Conservation (phyloP, 2,329 filamentous ascomycete genomes). For the Arthrinium phaeospermum region DNA sequence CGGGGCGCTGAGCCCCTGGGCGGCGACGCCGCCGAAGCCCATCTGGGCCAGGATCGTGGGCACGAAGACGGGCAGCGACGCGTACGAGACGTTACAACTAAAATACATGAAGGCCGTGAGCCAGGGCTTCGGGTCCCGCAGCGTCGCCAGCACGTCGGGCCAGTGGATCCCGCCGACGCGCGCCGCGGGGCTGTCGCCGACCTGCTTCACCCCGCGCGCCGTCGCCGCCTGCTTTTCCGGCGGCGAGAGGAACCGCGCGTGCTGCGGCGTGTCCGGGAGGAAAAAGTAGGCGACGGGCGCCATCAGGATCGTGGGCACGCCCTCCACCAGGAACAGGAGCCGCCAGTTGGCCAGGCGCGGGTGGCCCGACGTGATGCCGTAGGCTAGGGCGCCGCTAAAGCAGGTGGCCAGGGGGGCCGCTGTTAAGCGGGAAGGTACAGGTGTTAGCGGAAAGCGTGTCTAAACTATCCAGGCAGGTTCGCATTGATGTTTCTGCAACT, state of each 20-base stretch:
- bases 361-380: slow-evolving; percentile 69
- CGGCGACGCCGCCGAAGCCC: slow-evolving; percentile 70
- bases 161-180: slow-evolving; percentile 52
- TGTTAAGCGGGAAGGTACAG: neutral
- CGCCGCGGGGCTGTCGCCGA: slow-evolving; percentile 51
- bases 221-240: slow-evolving; percentile 64
- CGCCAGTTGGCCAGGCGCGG: slow-evolving; percentile 54
- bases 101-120: slow-evolving; percentile 50
- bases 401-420: slow-evolving; percentile 70
- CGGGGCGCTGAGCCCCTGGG: slow-evolving; percentile 75
- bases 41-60: slow-evolving; percentile 68
- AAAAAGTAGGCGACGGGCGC: slow-evolving; percentile 36
- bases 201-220: slow-evolving; percentile 57
- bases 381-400: slow-evolving; percentile 72
- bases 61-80: slow-evolving; percentile 68
- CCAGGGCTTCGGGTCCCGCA: slow-evolving; percentile 57
- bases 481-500: neutral
- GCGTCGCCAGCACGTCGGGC: slow-evolving; percentile 52
- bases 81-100: slow-evolving; percentile 63
- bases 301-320: slow-evolving; percentile 40
- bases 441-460: neutral
- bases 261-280: slow-evolving; percentile 53
- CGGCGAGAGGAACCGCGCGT: slow-evolving; percentile 59
- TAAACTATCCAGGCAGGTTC: neutral
- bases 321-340: slow-evolving; percentile 43